Evolutionary conservation across 805 yeast genomes (phyloP).

Genomic region (Komagataella pseudopastoris): DNA sequence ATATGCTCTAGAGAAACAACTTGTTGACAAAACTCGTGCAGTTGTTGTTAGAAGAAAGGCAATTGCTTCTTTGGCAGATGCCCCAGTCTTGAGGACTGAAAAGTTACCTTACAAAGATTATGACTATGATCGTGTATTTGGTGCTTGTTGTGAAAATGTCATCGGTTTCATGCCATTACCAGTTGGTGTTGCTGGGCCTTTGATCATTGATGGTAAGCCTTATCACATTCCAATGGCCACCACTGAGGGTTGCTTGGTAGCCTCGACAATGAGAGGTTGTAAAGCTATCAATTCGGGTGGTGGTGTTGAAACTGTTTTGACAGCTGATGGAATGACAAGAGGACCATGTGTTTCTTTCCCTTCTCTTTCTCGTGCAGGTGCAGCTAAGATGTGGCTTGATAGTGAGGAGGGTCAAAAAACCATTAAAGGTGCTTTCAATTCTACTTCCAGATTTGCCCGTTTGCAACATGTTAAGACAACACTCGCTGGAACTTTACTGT

Average conservation of each 20-base stretch:
- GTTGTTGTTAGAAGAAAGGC: slow-evolving; percentile 87
- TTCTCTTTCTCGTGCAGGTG: slow-evolving; percentile 75
- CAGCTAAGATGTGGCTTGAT: slow-evolving; percentile 90
- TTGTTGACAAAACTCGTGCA: slow-evolving; percentile 83
- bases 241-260: slow-evolving; percentile 97
- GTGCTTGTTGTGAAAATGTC: slow-evolving; percentile 98
- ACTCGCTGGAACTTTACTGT: slow-evolving; percentile 82
- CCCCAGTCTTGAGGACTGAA: slow-evolving; percentile 61
- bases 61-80: slow-evolving; percentile 71
- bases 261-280: slow-evolving; percentile 98
- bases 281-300: slow-evolving; percentile 97
- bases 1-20: slow-evolving; percentile 88
- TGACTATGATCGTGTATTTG: slow-evolving; percentile 92
- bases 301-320: slow-evolving; percentile 83
- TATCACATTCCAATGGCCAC: slow-evolving; percentile 98
- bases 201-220: slow-evolving; percentile 78
- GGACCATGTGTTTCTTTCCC: slow-evolving; percentile 96
- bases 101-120: slow-evolving; percentile 71
- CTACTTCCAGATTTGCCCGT: slow-evolving; percentile 95
- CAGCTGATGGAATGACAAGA: slow-evolving; percentile 97
- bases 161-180: slow-evolving; percentile 95
- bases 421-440: slow-evolving; percentile 82
- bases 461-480: slow-evolving; percentile 86
- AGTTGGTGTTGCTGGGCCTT: slow-evolving; percentile 96
- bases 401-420: slow-evolving; percentile 82